Evolutionary conservation across 306 rosid genomes (phyloP).

Genomic region (Cajanus cajan): DNA sequence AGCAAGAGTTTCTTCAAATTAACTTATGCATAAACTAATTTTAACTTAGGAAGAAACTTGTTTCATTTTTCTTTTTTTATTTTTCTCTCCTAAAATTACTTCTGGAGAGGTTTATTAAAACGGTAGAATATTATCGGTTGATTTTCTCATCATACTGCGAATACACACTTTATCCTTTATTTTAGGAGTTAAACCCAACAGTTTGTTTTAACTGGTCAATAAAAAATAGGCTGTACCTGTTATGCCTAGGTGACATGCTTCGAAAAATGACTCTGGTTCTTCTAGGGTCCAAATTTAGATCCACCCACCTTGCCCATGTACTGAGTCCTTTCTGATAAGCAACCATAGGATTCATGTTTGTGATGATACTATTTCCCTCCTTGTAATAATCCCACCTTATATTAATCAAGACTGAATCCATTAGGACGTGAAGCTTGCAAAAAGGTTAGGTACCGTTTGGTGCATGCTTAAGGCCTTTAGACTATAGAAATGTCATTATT

Average conservation of each 20-base stretch:
- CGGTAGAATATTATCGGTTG: not conserved
- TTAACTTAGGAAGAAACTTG: too few relatives aligned
- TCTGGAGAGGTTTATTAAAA: too few relatives aligned
- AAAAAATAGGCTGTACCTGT: constrained; percentile 58
- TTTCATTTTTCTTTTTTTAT: too few relatives aligned
- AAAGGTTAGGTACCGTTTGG: not conserved
- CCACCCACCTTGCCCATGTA: constrained; percentile 98
- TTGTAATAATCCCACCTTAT: constrained; percentile 94
- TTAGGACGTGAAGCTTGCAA: constrained; percentile 21
- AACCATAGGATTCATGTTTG: constrained; percentile 83
- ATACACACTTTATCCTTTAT: not conserved
- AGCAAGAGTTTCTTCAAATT: too few relatives aligned
- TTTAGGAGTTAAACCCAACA: not conserved
- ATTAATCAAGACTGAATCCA: constrained; percentile 15
- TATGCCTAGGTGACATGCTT: constrained; percentile 95
- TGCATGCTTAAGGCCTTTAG: not conserved
- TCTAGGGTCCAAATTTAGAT: constrained; percentile 69
- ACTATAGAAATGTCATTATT: not conserved
- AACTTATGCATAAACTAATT: too few relatives aligned
- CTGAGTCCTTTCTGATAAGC: constrained; percentile 94
- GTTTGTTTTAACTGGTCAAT: constrained; percentile 4
- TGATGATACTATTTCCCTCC: constrained; percentile 60
- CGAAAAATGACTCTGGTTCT: constrained; percentile 71
- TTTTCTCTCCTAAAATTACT: too few relatives aligned
- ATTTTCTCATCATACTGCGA: not conserved